Conservation (phyloP, 768 basidiomycete species). For the Phallus indusiatus region DNA sequence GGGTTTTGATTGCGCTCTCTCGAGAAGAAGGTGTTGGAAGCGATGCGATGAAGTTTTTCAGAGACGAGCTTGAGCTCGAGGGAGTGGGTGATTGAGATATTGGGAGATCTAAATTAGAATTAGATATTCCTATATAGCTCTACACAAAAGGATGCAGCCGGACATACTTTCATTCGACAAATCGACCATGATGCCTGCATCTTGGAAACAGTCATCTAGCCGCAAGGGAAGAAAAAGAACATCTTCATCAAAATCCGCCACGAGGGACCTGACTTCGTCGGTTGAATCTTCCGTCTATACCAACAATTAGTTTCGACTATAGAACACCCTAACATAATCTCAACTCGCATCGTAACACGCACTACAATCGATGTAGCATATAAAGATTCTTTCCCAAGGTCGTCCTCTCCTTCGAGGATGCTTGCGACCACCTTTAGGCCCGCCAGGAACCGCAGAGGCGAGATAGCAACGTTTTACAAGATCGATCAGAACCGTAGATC, state of each 20-base stretch:
- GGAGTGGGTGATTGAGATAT: slow-evolving; percentile 5
- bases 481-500: slow-evolving; percentile 65
- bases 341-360: slow-evolving; percentile 50
- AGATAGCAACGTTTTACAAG: slow-evolving; percentile 55
- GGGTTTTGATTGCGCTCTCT: slow-evolving; percentile 43
- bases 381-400: slow-evolving; percentile 52
- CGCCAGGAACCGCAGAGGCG: slow-evolving; percentile 17
- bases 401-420: slow-evolving; percentile 49
- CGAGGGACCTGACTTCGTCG: slow-evolving; percentile 37
- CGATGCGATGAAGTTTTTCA: slow-evolving; percentile 44
- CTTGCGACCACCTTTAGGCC: slow-evolving; percentile 44
- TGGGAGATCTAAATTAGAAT: slow-evolving; percentile 16
- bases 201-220: slow-evolving; percentile 67
- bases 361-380: slow-evolving; percentile 66
- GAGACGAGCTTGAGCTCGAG: slow-evolving; percentile 22
- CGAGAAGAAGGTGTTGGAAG: slow-evolving; percentile 71
- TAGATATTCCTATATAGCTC: neutral
- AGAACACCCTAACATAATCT: neutral
- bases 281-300: slow-evolving; percentile 46
- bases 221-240: slow-evolving; percentile 49
- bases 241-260: slow-evolving; percentile 34
- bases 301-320: neutral
- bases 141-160: neutral
- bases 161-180: slow-evolving; percentile 43
- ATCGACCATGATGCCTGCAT: slow-evolving; percentile 32